Conservation (phyloP, 2,329 filamentous ascomycete genomes). For the Alternaria alternata region DNA sequence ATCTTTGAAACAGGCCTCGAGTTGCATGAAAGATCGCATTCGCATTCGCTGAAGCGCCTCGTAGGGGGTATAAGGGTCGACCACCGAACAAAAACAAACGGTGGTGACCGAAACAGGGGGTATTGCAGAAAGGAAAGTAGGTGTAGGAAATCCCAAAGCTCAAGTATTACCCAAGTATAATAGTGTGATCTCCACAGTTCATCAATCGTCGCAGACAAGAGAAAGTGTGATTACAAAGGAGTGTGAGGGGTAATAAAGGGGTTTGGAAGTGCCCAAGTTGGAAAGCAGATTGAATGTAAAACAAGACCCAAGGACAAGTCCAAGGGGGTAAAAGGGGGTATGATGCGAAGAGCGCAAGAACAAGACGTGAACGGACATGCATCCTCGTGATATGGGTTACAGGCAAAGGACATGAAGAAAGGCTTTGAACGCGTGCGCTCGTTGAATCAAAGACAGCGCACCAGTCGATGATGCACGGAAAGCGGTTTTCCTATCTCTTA, state of each 20-base stretch:
- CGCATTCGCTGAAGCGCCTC: conserved; percentile 12
- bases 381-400: conserved; percentile 29
- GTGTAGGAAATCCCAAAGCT: not conserved
- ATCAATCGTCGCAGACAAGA: conserved; percentile 42
- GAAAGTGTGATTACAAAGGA: conserved; percentile 35
- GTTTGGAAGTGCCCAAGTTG: conserved; percentile 14
- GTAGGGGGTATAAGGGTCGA: not conserved
- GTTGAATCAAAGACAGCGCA: conserved; percentile 39
- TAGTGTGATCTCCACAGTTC: conserved; percentile 19
- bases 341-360: conserved; percentile 7
- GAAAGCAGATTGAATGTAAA: conserved; percentile 15
- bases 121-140: conserved; percentile 6
- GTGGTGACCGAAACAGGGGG: conserved; percentile 11
- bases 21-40: conserved; percentile 2
- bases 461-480: conserved; percentile 42
- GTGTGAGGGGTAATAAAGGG: conserved; percentile 27
- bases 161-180: conserved; percentile 8
- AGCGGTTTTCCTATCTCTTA: conserved; percentile 32
- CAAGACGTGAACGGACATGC: conserved; percentile 19
- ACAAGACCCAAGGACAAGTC: conserved; percentile 16
- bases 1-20: conserved; percentile 1
- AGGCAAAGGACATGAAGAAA: conserved; percentile 23
- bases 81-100: conserved; percentile 11
- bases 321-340: conserved; percentile 16
- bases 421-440: not conserved